Evolutionary conservation across 371 early-diverging fungal species (phyloP).

Genomic region (Mucor lusitanicus): DNA sequence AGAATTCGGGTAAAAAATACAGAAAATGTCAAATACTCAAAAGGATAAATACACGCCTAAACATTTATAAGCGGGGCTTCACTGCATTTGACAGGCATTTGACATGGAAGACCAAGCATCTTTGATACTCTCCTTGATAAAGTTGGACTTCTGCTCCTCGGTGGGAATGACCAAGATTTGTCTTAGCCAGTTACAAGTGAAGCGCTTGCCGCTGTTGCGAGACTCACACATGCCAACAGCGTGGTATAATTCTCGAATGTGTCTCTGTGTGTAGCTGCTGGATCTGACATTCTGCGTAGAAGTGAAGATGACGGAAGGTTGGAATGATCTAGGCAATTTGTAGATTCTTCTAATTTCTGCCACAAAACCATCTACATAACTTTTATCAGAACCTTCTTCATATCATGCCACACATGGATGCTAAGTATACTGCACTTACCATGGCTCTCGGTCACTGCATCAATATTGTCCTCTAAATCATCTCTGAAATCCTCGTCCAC

Average conservation of each 20-base stretch:
- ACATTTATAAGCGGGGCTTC: background rate
- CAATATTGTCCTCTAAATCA: constrained; percentile 59
- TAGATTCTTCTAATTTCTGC: constrained; percentile 49
- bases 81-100: constrained; percentile 44
- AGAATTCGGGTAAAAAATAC: background rate
- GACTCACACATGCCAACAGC: constrained; percentile 56
- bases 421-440: too few relatives aligned
- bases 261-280: constrained; percentile 53
- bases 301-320: constrained; percentile 58
- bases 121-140: constrained; percentile 41
- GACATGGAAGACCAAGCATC: constrained; percentile 43
- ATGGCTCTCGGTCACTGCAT: constrained; percentile 52
- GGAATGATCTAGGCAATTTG: constrained; percentile 38
- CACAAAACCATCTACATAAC: constrained; percentile 50
- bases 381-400: background rate
- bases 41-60: background rate
- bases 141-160: constrained; percentile 47
- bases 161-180: constrained; percentile 43
- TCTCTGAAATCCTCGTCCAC: constrained; percentile 62
- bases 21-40: background rate
- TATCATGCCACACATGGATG: too few relatives aligned
- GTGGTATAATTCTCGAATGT: constrained; percentile 54
- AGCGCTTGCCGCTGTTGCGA: constrained; percentile 49
- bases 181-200: constrained; percentile 58
- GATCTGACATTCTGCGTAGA: constrained; percentile 54